Conservation (phyloP, 2,329 filamentous ascomycete genomes). For the Blumeriella jaapii region DNA sequence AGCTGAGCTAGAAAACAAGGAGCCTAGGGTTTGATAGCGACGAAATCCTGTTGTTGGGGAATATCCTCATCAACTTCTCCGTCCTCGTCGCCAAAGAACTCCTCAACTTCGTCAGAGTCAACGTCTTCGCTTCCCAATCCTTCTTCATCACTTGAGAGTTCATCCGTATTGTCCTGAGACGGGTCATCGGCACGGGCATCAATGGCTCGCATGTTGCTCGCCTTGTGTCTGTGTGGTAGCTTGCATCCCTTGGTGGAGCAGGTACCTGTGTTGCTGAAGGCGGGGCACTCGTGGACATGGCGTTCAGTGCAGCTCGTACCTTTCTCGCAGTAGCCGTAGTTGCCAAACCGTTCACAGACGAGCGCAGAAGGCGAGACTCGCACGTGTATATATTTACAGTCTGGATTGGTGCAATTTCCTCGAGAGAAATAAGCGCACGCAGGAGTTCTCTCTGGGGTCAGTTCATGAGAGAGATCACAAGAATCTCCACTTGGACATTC, state of each 20-base stretch:
- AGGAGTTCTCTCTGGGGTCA: constrained; percentile 72
- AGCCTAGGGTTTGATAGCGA: constrained; percentile 33
- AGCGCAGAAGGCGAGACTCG: constrained; percentile 63
- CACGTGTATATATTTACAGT: constrained; percentile 81
- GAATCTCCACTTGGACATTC: constrained; percentile 63
- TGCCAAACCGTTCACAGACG: constrained; percentile 76
- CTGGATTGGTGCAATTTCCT: constrained; percentile 76
- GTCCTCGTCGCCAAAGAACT: constrained; percentile 48
- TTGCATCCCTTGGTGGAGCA: constrained; percentile 77
- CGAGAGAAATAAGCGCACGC: constrained; percentile 83
- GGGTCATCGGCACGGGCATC: constrained; percentile 32
- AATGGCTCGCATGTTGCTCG: constrained; percentile 62
- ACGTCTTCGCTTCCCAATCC: constrained; percentile 64
- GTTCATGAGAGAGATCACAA: constrained; percentile 86
- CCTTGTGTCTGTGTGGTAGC: constrained; percentile 77
- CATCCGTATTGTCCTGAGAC: constrained; percentile 46
- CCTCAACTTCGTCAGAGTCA: constrained; percentile 64
- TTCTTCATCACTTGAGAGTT: constrained; percentile 70
- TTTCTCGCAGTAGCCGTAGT: constrained; percentile 78
- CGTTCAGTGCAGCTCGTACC: constrained; percentile 67
- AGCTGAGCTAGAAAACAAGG: not conserved
- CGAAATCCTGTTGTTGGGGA: constrained; percentile 47
- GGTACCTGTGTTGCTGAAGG: constrained; percentile 81
- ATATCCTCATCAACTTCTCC: constrained; percentile 41
- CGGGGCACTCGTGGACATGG: constrained; percentile 87